Conservation (phyloP, 768 basidiomycete species). For the Arthromyces matolae region DNA sequence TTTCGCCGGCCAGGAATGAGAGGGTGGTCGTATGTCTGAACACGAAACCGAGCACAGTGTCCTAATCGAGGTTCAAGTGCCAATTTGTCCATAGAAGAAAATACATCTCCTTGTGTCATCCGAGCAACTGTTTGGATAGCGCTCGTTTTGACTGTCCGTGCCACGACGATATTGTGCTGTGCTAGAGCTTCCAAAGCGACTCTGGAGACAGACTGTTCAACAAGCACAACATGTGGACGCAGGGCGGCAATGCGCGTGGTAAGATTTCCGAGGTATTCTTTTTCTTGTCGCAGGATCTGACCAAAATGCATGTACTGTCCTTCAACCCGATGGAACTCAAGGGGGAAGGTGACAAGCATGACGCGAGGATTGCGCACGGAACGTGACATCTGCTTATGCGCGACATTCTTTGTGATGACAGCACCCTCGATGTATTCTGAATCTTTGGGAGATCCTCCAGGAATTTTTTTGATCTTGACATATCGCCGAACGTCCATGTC, state of each 20-base stretch:
- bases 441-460: slow-evolving; percentile 86
- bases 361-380: slow-evolving; percentile 81
- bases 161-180: slow-evolving; percentile 84
- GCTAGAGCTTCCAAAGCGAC: slow-evolving; percentile 86
- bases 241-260: slow-evolving; percentile 87
- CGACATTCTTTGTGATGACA: slow-evolving; percentile 97
- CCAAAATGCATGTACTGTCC: slow-evolving; percentile 93
- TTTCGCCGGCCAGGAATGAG: slow-evolving; percentile 93
- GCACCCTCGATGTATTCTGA: slow-evolving; percentile 97
- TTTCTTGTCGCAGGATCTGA: slow-evolving; percentile 87
- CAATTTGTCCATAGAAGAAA: slow-evolving; percentile 93
- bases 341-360: slow-evolving; percentile 93
- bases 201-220: slow-evolving; percentile 87
- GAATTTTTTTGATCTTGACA: slow-evolving; percentile 98
- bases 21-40: slow-evolving; percentile 93
- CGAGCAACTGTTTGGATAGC: slow-evolving; percentile 87
- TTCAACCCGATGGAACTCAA: slow-evolving; percentile 90
- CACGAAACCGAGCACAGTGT: slow-evolving; percentile 77
- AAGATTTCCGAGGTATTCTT: slow-evolving; percentile 86
- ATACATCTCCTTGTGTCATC: slow-evolving; percentile 92
- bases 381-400: slow-evolving; percentile 92
- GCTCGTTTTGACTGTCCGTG: slow-evolving; percentile 82
- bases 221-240: slow-evolving; percentile 88
- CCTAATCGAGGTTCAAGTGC: slow-evolving; percentile 87
- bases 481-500: slow-evolving; percentile 94